Base-by-base conservation (phyloP, 176 grass and related monocot species). In the Bolboschoenus planiculmis region DNA sequence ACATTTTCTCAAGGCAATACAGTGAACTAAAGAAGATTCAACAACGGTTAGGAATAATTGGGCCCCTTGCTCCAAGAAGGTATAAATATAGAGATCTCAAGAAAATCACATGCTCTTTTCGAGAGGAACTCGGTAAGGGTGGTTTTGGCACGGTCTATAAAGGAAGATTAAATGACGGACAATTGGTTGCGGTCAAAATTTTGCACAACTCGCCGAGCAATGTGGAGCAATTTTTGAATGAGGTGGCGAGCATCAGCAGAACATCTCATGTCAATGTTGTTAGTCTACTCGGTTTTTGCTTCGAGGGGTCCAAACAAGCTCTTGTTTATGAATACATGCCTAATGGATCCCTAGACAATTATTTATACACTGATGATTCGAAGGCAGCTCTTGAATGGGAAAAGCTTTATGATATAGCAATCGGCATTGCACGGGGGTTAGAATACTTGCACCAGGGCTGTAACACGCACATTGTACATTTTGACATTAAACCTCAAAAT, bases 401-500 rank as follows among this genome's bases (percentile, higher is more conserved):
- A 13, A 88, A 54, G 16, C 47, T 90, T 0, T 87, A 83, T 20
- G 23, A 13, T 1, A 88, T 92, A 64, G 85, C 88, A 43, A 27
- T 84, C 10, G 91, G 83, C 8, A 83, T 90, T 36, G 91, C 91
- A 10, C 88, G 78, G 10, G 90, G 90, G 1, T 47, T 92, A 11
- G 85, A 92, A 10, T 90, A 92, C 18, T 75, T 92, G 71, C 85
- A 92, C 60, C 78, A 57, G 23, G 51, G 85, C 2, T 90, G 89
- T 10, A 90, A 60, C 27, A 83, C 90, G 6, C 87, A 80, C 0
- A 92, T 89, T 31, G 71, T 92, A 1, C 90, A 92, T 83, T 91
- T 92, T 10, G 90, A 92, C 37, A 92, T 92, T 29, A 92, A 92
- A 29, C 87, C 90, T 61, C 87, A 92, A 43, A 91, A 92, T 40